A percentile compares a stretch with the other conserved stretches of the same genome.
Evolutionary conservation across 2,329 filamentous ascomycete genomes (phyloP).

Genomic region (Neopestalotiopsis rosae): DNA sequence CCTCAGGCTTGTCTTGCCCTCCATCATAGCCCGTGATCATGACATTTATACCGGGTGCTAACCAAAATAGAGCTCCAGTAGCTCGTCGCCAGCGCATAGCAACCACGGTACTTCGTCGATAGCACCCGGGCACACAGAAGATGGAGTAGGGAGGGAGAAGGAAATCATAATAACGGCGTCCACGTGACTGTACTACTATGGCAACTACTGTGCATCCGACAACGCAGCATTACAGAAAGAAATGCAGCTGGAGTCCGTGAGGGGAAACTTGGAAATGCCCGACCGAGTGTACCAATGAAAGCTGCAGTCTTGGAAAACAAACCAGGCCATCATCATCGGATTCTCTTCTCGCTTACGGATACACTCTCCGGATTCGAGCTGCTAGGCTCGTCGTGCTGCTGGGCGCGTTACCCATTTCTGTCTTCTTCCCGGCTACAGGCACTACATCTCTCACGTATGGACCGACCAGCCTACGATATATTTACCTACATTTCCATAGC

Average conservation of each 20-base stretch:
- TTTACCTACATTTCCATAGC: not conserved
- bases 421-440: not conserved
- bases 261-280: not conserved
- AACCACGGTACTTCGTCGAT: not conserved
- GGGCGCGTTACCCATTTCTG: not conserved
- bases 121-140: not conserved
- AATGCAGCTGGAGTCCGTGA: not conserved
- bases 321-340: not conserved
- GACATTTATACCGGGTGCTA: conserved; percentile 1
- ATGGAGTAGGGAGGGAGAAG: not conserved
- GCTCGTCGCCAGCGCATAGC: not conserved
- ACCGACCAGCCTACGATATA: no score
- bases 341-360: not conserved
- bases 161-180: not conserved
- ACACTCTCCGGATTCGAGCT: not conserved
- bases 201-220: not conserved
- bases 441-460: not conserved
- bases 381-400: not conserved
- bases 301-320: not conserved
- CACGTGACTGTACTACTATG: not conserved
- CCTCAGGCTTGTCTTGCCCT: not conserved
- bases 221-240: not conserved
- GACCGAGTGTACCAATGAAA: not conserved
- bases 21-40: not conserved
- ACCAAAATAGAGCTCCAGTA: not conserved